These are phyloP conservation scores for Penicillium robsamsonii DNA, from an alignment of 495 filamentous ascomycete species.

Conservation along the genomic window DNA sequence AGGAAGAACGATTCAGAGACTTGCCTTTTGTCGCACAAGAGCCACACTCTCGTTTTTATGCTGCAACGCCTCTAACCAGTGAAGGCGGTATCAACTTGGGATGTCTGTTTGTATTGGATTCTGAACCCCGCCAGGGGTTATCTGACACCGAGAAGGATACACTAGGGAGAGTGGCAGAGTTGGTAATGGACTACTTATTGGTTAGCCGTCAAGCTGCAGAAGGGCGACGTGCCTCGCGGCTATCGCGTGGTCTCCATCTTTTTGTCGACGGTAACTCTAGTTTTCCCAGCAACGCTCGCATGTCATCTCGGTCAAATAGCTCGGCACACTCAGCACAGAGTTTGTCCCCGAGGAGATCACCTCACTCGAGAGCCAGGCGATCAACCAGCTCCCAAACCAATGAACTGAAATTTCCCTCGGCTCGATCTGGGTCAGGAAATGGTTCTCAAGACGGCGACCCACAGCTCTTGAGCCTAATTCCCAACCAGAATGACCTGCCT, in stretches of 20 bases:
- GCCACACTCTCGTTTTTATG: constrained; percentile 36
- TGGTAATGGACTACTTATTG: constrained; percentile 57
- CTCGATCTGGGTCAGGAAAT: not conserved
- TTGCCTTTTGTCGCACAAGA: constrained; percentile 30
- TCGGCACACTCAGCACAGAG: not conserved
- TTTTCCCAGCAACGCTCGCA: constrained; percentile 16
- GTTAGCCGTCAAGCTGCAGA: constrained; percentile 45
- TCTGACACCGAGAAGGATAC: constrained; percentile 22
- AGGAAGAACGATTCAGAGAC: constrained; percentile 29
- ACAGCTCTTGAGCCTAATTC: not conserved
- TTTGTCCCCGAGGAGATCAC: not conserved
- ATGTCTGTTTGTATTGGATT: constrained; percentile 58
- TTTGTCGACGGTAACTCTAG: constrained; percentile 48
- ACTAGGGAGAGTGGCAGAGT: constrained; percentile 42
- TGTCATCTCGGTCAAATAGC: not conserved
- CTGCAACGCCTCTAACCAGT: constrained; percentile 50
- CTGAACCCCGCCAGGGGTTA: constrained; percentile 23
- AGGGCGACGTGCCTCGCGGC: constrained; percentile 46
- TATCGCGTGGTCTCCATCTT: constrained; percentile 52
- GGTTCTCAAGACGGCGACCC: not conserved
- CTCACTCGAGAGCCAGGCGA: not conserved
- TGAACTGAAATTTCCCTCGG: not conserved
- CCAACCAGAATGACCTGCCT: not conserved
- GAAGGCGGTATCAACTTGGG: constrained; percentile 63
- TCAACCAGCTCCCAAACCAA: not conserved